These are phyloP conservation scores for Eleusine indica DNA, from an alignment of 176 grass and related monocot genomes.

Conservation along the genomic window DNA sequence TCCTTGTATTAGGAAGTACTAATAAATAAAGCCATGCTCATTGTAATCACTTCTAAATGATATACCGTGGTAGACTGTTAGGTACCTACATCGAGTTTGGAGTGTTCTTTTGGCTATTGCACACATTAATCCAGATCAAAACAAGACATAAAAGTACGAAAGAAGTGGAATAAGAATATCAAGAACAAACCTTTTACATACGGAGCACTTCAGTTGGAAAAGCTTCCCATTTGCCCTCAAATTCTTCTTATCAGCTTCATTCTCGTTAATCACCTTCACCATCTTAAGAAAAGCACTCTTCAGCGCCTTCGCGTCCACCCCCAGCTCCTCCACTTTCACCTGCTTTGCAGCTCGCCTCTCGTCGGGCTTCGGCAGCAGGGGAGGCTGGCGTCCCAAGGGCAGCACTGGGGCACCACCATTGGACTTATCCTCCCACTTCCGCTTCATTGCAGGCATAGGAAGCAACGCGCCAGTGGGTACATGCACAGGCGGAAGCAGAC, in stretches of 20 bases:
- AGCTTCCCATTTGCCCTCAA: slow-evolving; percentile 71
- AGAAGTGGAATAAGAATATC: neutral
- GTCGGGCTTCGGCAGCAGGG: slow-evolving; percentile 34
- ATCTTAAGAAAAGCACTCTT: slow-evolving; percentile 84
- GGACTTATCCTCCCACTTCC: slow-evolving; percentile 55
- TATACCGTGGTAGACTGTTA: neutral
- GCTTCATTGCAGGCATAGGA: slow-evolving; percentile 26
- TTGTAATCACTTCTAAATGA: neutral
- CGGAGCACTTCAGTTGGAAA: slow-evolving; percentile 64
- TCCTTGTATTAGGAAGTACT: slow-evolving; percentile 23
- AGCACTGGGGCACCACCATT: slow-evolving; percentile 29
- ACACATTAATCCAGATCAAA: slow-evolving; percentile 11
- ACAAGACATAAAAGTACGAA: slow-evolving; percentile 4
- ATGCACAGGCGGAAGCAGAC: neutral
- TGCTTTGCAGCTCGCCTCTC: slow-evolving; percentile 43
- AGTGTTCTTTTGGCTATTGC: neutral
- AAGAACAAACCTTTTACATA: slow-evolving; percentile 75
- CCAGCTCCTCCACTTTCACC: slow-evolving; percentile 44
- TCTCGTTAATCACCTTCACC: slow-evolving; percentile 75
- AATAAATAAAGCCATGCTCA: neutral
- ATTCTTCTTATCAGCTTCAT: slow-evolving; percentile 57
- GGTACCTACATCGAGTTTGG: neutral
- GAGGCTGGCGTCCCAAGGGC: slow-evolving; percentile 35
- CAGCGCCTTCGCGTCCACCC: slow-evolving; percentile 55
- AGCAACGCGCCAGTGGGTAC: neutral